A percentile compares a stretch with the other conserved stretches of the same genome.
phyloP scores from a whole-genome alignment of 768 basidiomycete genomes.

The Auricularia cornea region DNA sequence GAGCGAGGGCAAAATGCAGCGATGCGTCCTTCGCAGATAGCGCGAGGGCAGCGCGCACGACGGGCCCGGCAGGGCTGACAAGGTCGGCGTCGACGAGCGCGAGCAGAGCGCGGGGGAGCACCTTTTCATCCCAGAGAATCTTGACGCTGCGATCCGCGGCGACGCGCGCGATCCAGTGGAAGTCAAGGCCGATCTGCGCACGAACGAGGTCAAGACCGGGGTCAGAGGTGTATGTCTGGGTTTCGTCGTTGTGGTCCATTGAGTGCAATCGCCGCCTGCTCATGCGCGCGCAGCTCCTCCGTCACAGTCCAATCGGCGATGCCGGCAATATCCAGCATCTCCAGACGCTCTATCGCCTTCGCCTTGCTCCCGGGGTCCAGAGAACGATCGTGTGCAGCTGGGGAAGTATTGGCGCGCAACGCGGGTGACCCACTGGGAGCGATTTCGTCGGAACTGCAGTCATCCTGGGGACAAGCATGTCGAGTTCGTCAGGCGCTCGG shows the following conservation, averaged over 20 bases:
- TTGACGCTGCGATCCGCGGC: slow-evolving; percentile 8
- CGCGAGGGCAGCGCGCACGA: slow-evolving; percentile 18
- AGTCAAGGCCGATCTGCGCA: slow-evolving; percentile 30
- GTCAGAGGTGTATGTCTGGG: not conserved
- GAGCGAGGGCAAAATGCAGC: slow-evolving; percentile 28
- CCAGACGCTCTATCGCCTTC: slow-evolving; percentile 45
- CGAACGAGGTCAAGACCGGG: slow-evolving; percentile 25
- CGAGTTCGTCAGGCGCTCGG: slow-evolving; percentile 37
- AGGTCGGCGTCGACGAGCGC: slow-evolving; percentile 41
- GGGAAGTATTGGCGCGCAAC: slow-evolving; percentile 46
- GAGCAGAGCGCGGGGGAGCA: slow-evolving; percentile 35
- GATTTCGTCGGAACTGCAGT: slow-evolving; percentile 27
- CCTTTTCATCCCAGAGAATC: slow-evolving; percentile 34
- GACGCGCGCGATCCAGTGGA: slow-evolving; percentile 19
- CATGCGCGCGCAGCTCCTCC: slow-evolving; percentile 54
- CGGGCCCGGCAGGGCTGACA: slow-evolving; percentile 30
- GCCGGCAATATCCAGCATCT: slow-evolving; percentile 50
- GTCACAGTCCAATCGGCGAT: slow-evolving; percentile 61
- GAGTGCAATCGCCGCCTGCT: slow-evolving; percentile 23
- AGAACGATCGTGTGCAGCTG: slow-evolving; percentile 51
- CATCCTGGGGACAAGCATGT: slow-evolving; percentile 46
- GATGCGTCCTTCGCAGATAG: slow-evolving; percentile 13
- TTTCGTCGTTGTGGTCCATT: slow-evolving; percentile 12
- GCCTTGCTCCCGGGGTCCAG: slow-evolving; percentile 50
- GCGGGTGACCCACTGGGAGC: slow-evolving; percentile 38